These are phyloP conservation scores for Cyclotella cryptica DNA, from an alignment of 108 stramenopile genomes.

Conservation along the genomic window DNA sequence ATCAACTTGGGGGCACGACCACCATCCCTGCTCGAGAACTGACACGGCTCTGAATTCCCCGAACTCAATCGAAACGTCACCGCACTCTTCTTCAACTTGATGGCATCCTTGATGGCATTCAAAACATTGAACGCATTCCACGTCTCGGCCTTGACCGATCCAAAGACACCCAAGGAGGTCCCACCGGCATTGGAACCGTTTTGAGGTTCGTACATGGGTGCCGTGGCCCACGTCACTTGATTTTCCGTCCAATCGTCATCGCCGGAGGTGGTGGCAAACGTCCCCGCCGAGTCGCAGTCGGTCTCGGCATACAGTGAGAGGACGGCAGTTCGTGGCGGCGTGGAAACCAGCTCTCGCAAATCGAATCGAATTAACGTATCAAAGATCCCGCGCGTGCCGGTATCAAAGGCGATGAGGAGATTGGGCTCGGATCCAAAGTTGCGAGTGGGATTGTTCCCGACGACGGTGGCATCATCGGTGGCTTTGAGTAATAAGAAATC, in stretches of 20 bases:
- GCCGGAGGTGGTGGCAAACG: conserved; percentile 14
- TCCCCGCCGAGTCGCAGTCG: conserved; percentile 24
- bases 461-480: conserved; percentile 36
- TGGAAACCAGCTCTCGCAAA: conserved; percentile 8
- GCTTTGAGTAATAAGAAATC: conserved; percentile 30
- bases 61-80: conserved; percentile 38
- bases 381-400: conserved; percentile 17
- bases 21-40: conserved; percentile 26
- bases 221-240: conserved; percentile 18
- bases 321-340: conserved; percentile 19
- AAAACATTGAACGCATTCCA: conserved; percentile 37
- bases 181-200: neutral
- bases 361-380: conserved; percentile 32
- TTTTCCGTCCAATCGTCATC: conserved; percentile 28
- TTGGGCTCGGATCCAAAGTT: conserved; percentile 30
- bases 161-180: conserved; percentile 24
- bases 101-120: conserved; percentile 8
- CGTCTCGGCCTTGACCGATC: conserved; percentile 9
- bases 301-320: conserved; percentile 26
- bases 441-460: neutral
- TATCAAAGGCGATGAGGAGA: conserved; percentile 22
- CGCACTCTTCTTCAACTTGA: conserved; percentile 2
- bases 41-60: conserved; percentile 28
- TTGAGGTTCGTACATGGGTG: conserved; percentile 23
- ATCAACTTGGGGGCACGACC: conserved; percentile 37